Conservation (phyloP, 805 yeast species). For the Saccharomycopsis sp. region DNA sequence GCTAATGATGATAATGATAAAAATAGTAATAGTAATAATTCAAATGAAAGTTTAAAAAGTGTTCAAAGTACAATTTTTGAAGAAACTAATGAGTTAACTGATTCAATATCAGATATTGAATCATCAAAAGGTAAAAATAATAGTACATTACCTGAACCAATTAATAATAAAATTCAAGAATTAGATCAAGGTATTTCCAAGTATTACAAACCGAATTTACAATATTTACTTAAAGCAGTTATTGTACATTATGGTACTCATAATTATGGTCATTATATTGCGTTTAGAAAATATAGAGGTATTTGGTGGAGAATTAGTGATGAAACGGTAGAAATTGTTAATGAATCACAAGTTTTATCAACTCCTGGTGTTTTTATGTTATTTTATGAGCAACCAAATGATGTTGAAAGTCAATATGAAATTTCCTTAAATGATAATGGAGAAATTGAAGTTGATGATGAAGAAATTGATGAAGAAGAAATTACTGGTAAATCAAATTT, state of each 20-base stretch:
- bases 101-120: slow-evolving; percentile 6
- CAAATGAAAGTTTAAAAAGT: slow-evolving; percentile 8
- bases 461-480: not conserved
- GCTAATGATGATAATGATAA: not conserved
- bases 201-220: slow-evolving; percentile 23
- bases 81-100: slow-evolving; percentile 1
- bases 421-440: slow-evolving; percentile 16
- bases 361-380: slow-evolving; percentile 90
- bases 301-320: slow-evolving; percentile 96
- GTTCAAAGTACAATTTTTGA: slow-evolving; percentile 7
- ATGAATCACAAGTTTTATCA: slow-evolving; percentile 67
- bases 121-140: not conserved
- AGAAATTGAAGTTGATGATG: slow-evolving; percentile 1
- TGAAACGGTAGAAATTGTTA: slow-evolving; percentile 71
- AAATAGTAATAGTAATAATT: not conserved
- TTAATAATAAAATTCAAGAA: slow-evolving; percentile 20
- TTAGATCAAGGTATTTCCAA: slow-evolving; percentile 26
- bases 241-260: slow-evolving; percentile 93
- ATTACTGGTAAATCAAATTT: not conserved
- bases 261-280: slow-evolving; percentile 94
- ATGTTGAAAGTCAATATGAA: slow-evolving; percentile 25
- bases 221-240: slow-evolving; percentile 71
- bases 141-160: not conserved
- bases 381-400: slow-evolving; percentile 60
- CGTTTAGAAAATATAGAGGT: slow-evolving; percentile 71